Evolutionary conservation across 1,284 basidiomycete species (phyloP), one percentile per base, ranked within the genome.

Genomic region (Pseudozyma hubeiensis): DNA sequence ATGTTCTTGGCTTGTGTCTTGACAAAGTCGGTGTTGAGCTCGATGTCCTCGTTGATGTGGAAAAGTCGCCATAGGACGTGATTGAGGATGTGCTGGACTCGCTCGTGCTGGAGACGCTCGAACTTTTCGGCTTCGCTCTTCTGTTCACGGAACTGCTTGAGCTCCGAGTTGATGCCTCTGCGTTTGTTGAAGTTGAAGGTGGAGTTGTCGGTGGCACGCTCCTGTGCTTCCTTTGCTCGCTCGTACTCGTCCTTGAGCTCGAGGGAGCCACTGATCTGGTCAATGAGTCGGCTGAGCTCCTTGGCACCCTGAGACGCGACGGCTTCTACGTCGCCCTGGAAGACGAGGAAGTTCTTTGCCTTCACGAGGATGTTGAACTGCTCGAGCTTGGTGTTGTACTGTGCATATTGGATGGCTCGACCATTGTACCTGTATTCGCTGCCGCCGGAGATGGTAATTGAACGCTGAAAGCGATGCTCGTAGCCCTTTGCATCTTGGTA

Each of bases 321-420:
- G 3, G 94, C 93, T 86, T 99, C 97, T 40, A 99, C 97, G 84
- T 99, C 97, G 58, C 97, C 97, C 85, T 84, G 83, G 86, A 99
- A 99, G n/a, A 99, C 97, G 57, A 99, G 90, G 83, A 99, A 99
- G 87, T 99, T 99, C 87, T 97, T 97, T 19, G 97, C 97, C 86
- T 97, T 97, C 83, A 99, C 95, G 59, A 99, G 92, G 80, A 99
- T 93, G 83, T 98, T 97, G 71, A 82, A 79, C 51, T 78, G 73
- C 52, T 80, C 75, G 6, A 84, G 78, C 48, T 69, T 72, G 4
- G 56, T 44, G 49, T 80, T 82, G 72, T 84, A 84, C 44, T 75
- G 72, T 5, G 69, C 58, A 29, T 79, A 74, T 35, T 75, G 64
- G 11, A 74, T 73, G 10, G 68, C 57, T 17, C 80, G 65, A 39